phyloP scores from a whole-genome alignment of 306 rosid genomes.

The Nissolia schottii region DNA sequence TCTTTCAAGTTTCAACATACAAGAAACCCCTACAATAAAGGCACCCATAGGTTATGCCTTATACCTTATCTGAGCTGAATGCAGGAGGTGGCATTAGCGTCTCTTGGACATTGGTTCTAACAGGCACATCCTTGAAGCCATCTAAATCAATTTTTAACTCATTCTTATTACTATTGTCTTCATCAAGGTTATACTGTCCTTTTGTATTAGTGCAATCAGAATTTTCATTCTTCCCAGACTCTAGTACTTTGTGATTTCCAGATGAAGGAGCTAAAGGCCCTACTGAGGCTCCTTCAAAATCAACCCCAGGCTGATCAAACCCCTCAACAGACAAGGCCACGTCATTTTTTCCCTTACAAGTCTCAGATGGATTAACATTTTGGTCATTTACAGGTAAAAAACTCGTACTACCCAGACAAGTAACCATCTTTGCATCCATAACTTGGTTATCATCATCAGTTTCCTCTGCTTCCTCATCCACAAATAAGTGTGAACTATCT shows the following conservation, averaged over 20 bases:
- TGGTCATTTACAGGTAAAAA: conserved; percentile 24
- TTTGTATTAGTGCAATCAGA: conserved; percentile 11
- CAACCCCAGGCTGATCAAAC: conserved; percentile 32
- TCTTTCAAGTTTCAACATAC: conserved; percentile 25
- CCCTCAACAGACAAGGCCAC: conserved; percentile 23
- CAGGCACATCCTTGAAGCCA: conserved; percentile 27
- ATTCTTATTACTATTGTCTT: conserved; percentile 17
- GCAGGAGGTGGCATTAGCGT: conserved; percentile 27
- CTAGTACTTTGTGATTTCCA: conserved; percentile 12
- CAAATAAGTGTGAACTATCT: conserved; percentile 29
- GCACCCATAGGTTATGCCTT: conserved; percentile 24
- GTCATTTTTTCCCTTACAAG: conserved; percentile 26
- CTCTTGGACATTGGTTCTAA: conserved; percentile 30
- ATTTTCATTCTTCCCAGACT: conserved; percentile 25
- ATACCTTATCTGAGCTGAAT: conserved; percentile 50
- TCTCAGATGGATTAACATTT: conserved; percentile 25
- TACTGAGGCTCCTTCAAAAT: conserved; percentile 35
- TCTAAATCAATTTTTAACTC: conserved; percentile 30
- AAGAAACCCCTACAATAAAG: conserved; percentile 20
- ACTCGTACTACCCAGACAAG: conserved; percentile 22
- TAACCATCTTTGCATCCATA: conserved; percentile 36
- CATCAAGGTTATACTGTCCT: conserved; percentile 32
- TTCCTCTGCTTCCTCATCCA: conserved; percentile 41
- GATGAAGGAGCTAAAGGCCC: conserved; percentile 22
- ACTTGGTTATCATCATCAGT: conserved; percentile 22